A percentile compares a stretch with the other conserved stretches of the same genome.
These are phyloP conservation scores for Fusarium musae DNA, from an alignment of 2,329 filamentous ascomycete genomes.

Conservation along the genomic window DNA sequence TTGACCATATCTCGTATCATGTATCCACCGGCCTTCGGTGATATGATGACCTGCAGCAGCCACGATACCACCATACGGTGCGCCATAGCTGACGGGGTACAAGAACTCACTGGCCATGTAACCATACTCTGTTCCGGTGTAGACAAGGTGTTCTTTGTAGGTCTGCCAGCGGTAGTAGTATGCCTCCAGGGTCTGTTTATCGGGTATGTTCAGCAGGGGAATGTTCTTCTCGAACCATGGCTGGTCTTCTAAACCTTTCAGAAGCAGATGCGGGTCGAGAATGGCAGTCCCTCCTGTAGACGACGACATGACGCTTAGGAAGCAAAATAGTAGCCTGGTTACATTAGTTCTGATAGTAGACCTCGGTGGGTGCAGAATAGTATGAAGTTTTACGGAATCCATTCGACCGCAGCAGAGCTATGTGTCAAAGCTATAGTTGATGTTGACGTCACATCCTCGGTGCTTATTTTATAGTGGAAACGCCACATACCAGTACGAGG, in stretches of 20 bases:
- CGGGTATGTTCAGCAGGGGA: neutral
- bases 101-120: constrained; percentile 6
- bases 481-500: neutral
- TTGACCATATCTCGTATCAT: neutral
- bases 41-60: constrained; percentile 2
- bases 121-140: neutral
- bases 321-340: too few species aligned
- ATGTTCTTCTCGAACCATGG: constrained; percentile 6
- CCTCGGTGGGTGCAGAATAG: neutral
- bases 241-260: neutral
- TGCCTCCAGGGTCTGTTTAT: neutral
- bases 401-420: neutral
- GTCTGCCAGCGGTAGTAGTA: constrained; percentile 10
- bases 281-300: neutral
- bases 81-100: neutral
- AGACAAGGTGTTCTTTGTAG: constrained; percentile 8
- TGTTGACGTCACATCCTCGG: neutral
- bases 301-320: neutral
- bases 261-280: neutral
- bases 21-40: constrained; percentile 1
- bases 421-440: neutral
- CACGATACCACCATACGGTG: constrained; percentile 1
- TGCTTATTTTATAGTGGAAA: too few species aligned
- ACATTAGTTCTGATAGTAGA: too few species aligned
- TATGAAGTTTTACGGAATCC: neutral